A percentile compares a stretch with the other conserved stretches of the same genome.
phyloP scores from a whole-genome alignment of 495 filamentous ascomycete genomes.

The Neurospora discreta region DNA sequence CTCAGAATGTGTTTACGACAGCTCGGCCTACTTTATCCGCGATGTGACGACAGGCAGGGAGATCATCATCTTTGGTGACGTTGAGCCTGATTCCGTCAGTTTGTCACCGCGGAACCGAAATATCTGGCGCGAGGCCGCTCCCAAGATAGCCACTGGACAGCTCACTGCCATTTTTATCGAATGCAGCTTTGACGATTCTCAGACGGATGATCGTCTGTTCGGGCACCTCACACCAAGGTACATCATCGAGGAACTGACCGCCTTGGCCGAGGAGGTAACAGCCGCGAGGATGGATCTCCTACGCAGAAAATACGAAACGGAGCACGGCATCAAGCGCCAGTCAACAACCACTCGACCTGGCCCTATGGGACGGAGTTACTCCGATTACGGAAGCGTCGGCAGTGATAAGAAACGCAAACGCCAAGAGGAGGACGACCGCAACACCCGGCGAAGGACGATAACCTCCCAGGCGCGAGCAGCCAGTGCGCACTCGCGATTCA shows the following conservation, averaged over 20 bases:
- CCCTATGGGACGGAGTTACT: conserved; percentile 3
- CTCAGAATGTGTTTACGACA: conserved; percentile 57
- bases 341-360: neutral
- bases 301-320: conserved; percentile 2
- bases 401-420: conserved; percentile 34
- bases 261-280: conserved; percentile 55
- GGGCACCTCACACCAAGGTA: conserved; percentile 81
- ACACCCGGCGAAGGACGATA: neutral
- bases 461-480: neutral
- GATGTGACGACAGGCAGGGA: conserved; percentile 56
- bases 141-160: conserved; percentile 57
- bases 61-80: conserved; percentile 87
- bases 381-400: conserved; percentile 12
- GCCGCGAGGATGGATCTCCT: conserved; percentile 22
- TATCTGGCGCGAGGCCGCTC: conserved; percentile 79
- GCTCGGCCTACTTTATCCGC: conserved; percentile 84
- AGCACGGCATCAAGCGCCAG: conserved; percentile 1
- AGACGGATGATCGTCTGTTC: conserved; percentile 64
- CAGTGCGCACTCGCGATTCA: neutral
- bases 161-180: conserved; percentile 85
- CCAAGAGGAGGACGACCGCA: conserved; percentile 9
- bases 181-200: conserved; percentile 76
- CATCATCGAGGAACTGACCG: conserved; percentile 62
- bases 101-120: conserved; percentile 63
- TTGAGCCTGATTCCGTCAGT: conserved; percentile 83